Evolutionary conservation across 2,329 filamentous ascomycete genomes (phyloP).

Genomic region (Cryphonectria japonica): DNA sequence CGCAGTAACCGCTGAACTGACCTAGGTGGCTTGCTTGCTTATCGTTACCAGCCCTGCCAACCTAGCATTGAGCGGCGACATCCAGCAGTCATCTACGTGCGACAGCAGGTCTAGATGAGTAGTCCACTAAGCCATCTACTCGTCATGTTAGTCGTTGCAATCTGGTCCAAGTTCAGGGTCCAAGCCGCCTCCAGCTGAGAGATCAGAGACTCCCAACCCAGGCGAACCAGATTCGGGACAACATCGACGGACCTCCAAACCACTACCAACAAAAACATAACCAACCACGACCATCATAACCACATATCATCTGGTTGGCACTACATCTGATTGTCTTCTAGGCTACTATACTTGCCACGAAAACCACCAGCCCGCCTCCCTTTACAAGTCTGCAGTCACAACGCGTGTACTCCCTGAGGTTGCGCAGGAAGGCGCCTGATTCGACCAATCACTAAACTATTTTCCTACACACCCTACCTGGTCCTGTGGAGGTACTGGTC

Average conservation of each 20-base stretch:
- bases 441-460: background rate
- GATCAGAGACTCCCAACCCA: background rate
- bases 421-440: background rate
- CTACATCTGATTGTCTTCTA: background rate
- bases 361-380: background rate
- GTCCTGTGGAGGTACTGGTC: background rate
- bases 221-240: no score
- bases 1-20: background rate
- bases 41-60: background rate
- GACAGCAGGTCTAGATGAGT: background rate
- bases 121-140: background rate
- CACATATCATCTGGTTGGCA: background rate
- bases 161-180: background rate
- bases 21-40: background rate
- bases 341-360: background rate
- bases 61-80: no score
- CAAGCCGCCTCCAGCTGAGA: constrained; percentile 1
- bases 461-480: background rate
- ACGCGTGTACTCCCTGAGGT: background rate
- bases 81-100: background rate
- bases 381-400: background rate
- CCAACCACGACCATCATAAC: no score
- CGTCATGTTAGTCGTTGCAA: background rate
- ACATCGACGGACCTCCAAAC: background rate
- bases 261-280: background rate